phyloP scores from a whole-genome alignment of 2,329 filamentous ascomycete genomes.

The Lasiodiplodia sp. region DNA sequence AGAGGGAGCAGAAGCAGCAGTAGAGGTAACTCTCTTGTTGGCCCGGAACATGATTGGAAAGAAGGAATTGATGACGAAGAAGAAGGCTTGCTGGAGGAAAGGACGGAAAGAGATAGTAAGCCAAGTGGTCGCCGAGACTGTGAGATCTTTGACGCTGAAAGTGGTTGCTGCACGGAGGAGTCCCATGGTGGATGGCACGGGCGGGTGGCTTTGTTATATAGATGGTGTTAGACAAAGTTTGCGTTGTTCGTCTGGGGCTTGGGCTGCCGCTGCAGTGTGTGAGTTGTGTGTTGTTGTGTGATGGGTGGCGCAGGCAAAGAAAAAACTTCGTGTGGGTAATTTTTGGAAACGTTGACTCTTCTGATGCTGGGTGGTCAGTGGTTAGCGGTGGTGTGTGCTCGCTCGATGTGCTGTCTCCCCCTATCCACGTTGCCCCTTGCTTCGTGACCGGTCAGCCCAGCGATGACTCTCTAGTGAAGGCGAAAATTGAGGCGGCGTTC shows the following conservation, averaged over 20 bases:
- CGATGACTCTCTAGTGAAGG: conserved; percentile 22
- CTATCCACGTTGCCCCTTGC: conserved; percentile 21
- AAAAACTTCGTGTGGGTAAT: conserved; percentile 10
- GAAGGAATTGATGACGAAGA: conserved; percentile 24
- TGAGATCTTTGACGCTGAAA: conserved; percentile 20
- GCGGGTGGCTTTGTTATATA: conserved; percentile 11
- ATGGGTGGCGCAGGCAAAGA: conserved; percentile 15
- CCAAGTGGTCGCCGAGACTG: conserved; percentile 10
- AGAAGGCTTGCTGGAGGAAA: conserved; percentile 13
- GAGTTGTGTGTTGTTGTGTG: conserved; percentile 19
- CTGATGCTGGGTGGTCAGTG: conserved; percentile 16
- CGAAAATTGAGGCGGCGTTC: neutral
- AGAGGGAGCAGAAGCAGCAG: neutral
- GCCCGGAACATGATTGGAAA: conserved; percentile 25
- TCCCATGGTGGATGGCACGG: conserved; percentile 9
- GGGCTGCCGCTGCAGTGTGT: conserved; percentile 7
- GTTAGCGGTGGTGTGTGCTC: conserved; percentile 22
- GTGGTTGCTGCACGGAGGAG: conserved; percentile 18
- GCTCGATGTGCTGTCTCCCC: conserved; percentile 18
- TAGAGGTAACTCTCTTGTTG: conserved; percentile 3
- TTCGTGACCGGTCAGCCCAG: conserved; percentile 13
- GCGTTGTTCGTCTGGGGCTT: neutral
- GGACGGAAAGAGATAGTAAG: conserved; percentile 22
- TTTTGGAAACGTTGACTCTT: conserved; percentile 24
- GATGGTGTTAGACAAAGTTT: conserved; percentile 5